Base-by-base conservation (phyloP, 78 protist species). In the Dictyostelium capitatum region DNA sequence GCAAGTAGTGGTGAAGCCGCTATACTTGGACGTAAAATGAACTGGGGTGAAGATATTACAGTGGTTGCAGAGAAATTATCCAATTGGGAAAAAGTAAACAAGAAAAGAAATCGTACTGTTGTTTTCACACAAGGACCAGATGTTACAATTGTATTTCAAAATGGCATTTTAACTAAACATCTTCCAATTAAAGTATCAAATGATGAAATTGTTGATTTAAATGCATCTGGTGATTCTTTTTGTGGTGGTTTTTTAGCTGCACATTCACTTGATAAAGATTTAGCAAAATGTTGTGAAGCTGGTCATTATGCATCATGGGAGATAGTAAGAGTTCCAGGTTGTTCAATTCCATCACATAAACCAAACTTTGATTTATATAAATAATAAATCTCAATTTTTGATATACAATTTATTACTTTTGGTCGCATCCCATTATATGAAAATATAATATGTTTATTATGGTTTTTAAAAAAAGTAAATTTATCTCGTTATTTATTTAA, bases 141-240 rank as follows among this genome's bases (percentile, higher is more conserved):
- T n/a, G n/a, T n/a, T n/a, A n/a, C n/a, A n/a, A n/a, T n/a, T n/a
- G 97, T 98, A 30, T 93, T 50, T 64, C 14, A 8, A 20, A n/a
- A 91, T 43, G 98, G 97, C 12, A 80, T 59, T 20, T 19, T 87
- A 20, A 47, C 78, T 1, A 51, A 46, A 79, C 91, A 75, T 96
- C 78, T 25, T 97, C 96, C 78, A 47, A 4, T 80, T 62, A 10
- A 7, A 37, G 54, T 97, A 37, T 79, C 48, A 19, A 10, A 6
- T 6, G 98, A 95, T 48, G 51, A 94, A 17, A 96, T 99, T 37
- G 97, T 98, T 56, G 99, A 99, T 97, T 94, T 98, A 81, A 98
- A 99, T 94, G 99, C 99, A 3, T 99, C 99, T 6, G 99, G 99
- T 30, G 99, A 99, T 90, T 92, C 99, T 53, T 98, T 98, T 83